phyloP scores from a whole-genome alignment of 1,284 basidiomycete genomes.

The Apiotrichum montevideense region DNA sequence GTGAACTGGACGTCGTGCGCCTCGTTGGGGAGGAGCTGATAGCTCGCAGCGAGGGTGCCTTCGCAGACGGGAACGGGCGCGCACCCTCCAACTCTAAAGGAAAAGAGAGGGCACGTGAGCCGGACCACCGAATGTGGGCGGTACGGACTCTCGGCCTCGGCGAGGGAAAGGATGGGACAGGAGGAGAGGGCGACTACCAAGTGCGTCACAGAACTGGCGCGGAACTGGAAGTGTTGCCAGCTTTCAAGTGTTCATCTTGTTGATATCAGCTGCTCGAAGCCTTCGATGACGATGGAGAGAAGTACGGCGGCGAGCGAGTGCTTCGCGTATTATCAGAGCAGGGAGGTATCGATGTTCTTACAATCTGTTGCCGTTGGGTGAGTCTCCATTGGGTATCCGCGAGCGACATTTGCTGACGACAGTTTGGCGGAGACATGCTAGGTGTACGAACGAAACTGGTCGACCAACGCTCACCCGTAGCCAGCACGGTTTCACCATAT shows the following conservation, averaged over 20 bases:
- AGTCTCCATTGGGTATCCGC: not conserved
- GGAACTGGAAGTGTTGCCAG: not conserved
- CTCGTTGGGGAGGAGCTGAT: conserved; percentile 26
- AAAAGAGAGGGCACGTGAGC: conserved; percentile 34
- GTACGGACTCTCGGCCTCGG: conserved; percentile 30
- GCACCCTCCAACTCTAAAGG: conserved; percentile 15
- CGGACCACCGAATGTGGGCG: conserved; percentile 46
- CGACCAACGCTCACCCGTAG: conserved; percentile 11
- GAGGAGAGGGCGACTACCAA: conserved; percentile 42
- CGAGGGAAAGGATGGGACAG: conserved; percentile 38
- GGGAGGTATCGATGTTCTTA: conserved; percentile 37
- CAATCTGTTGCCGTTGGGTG: conserved; percentile 41
- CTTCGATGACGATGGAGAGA: conserved; percentile 42
- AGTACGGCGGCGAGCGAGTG: conserved; percentile 41
- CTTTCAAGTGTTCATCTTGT: not conserved
- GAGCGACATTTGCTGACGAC: not conserved
- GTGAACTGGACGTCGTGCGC: conserved; percentile 33
- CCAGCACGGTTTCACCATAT: conserved; percentile 44
- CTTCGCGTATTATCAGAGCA: conserved; percentile 30
- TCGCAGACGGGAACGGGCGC: conserved; percentile 30
- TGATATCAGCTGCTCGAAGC: conserved; percentile 32
- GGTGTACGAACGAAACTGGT: conserved; percentile 25
- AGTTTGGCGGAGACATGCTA: conserved; percentile 44
- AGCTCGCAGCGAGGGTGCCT: conserved; percentile 30
- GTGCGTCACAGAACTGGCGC: conserved; percentile 12